Percentiles rank a stretch among this genome's conserved stretches.
Evolutionary conservation across 495 filamentous ascomycete genomes (phyloP).

Genomic region (Venustampulla echinocandica): DNA sequence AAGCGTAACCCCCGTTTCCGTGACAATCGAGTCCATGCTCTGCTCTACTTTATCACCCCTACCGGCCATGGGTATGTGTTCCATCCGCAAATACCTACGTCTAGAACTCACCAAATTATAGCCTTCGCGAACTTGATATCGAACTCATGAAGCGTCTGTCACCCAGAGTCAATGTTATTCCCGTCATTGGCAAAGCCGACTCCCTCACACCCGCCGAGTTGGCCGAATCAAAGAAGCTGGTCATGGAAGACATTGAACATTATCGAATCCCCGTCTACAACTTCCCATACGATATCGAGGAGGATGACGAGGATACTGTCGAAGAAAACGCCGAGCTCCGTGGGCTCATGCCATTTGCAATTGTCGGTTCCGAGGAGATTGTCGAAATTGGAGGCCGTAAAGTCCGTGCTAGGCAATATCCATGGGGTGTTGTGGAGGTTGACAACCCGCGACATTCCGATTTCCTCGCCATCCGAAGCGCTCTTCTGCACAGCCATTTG

Average conservation of each 20-base stretch:
- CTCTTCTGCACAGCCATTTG: conserved; percentile 91
- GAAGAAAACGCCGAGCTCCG: conserved; percentile 97
- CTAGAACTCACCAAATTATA: conserved; percentile 22
- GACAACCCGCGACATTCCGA: conserved; percentile 98
- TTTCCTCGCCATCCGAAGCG: conserved; percentile 94
- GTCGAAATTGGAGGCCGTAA: conserved; percentile 88
- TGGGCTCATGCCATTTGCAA: conserved; percentile 96
- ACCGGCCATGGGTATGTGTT: conserved; percentile 79
- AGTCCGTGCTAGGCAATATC: conserved; percentile 92
- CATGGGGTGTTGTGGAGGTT: conserved; percentile 97
- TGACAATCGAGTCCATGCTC: conserved; percentile 95
- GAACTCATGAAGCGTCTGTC: conserved; percentile 99
- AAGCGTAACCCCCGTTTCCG: conserved; percentile 99
- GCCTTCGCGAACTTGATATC: conserved; percentile 96
- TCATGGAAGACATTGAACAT: conserved; percentile 99
- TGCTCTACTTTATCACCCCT: conserved; percentile 98
- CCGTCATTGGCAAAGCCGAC: conserved; percentile 96
- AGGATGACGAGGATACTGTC: conserved; percentile 98
- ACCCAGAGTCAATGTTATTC: conserved; percentile 96
- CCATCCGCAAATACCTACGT: background rate
- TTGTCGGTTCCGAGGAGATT: conserved; percentile 92
- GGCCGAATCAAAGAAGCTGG: conserved; percentile 97
- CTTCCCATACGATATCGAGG: conserved; percentile 99
- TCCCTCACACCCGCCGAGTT: conserved; percentile 93
- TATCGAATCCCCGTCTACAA: conserved; percentile 99